These are phyloP conservation scores for Ophiocordyceps camponoti-saundersi DNA, from an alignment of 2,329 filamentous ascomycete species.

Conservation along the genomic window DNA sequence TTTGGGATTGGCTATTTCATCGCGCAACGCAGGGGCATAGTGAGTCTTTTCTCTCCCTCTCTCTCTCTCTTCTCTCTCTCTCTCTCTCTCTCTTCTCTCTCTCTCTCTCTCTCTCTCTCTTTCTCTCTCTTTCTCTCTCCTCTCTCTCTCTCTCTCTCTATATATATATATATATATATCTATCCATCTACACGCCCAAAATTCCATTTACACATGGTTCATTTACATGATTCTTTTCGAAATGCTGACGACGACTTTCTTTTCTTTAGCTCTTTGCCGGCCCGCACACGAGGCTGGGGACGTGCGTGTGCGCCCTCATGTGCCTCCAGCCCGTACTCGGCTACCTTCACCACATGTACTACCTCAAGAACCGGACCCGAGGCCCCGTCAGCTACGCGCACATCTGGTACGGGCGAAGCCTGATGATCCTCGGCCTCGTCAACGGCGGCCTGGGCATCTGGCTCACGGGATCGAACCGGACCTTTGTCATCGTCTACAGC, in stretches of 20 bases:
- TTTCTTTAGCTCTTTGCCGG: slow-evolving; percentile 28
- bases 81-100: too few relatives aligned
- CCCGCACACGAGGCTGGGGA: slow-evolving; percentile 38
- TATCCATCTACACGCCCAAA: too few relatives aligned
- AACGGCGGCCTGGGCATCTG: slow-evolving; percentile 47
- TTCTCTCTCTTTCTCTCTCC: too few relatives aligned
- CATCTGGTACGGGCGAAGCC: slow-evolving; percentile 42
- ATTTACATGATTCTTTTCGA: too few relatives aligned
- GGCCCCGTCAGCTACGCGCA: slow-evolving; percentile 37
- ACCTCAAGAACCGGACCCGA: slow-evolving; percentile 26
- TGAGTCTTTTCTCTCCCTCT: background rate
- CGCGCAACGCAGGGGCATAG: slow-evolving; percentile 11
- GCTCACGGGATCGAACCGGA: slow-evolving; percentile 22
- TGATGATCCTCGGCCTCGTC: slow-evolving; percentile 41
- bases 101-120: too few relatives aligned
- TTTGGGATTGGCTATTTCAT: slow-evolving; percentile 38
- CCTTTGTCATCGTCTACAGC: slow-evolving; percentile 34
- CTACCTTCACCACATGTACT: slow-evolving; percentile 38
- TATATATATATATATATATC: too few relatives aligned
- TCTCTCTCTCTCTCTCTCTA: too few relatives aligned
- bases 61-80: too few relatives aligned
- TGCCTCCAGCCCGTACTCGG: slow-evolving; percentile 42
- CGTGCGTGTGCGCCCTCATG: slow-evolving; percentile 34
- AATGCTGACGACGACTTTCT: background rate
- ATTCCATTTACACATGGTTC: too few relatives aligned